These are phyloP conservation scores for Erythrophleum ivorense DNA, from an alignment of 331 rosid genomes.

Conservation along the genomic window DNA sequence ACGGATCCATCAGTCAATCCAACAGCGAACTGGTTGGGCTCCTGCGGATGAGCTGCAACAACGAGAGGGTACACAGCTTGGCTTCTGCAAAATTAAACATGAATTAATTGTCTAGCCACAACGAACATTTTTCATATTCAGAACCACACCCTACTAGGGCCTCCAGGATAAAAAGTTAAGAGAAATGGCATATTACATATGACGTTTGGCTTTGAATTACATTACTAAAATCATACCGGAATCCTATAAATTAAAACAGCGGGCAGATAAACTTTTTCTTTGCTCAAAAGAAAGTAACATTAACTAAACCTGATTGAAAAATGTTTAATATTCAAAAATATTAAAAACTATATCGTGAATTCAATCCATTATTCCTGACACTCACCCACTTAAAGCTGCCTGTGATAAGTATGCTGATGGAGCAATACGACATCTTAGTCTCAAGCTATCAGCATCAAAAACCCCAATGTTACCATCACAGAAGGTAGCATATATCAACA, in stretches of 20 bases:
- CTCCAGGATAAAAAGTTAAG: background rate
- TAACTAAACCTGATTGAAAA: background rate
- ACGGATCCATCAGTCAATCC: conserved; percentile 87
- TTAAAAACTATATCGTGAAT: background rate
- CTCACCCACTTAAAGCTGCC: conserved; percentile 69
- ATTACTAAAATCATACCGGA: background rate
- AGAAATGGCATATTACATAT: background rate
- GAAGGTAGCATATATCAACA: conserved; percentile 67
- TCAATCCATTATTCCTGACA: conserved; percentile 28
- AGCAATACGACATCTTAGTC: conserved; percentile 82
- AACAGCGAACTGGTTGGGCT: conserved; percentile 77
- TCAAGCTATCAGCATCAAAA: conserved; percentile 81
- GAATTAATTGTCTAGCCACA: conserved; percentile 20
- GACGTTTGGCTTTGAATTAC: background rate
- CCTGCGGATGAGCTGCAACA: conserved; percentile 79
- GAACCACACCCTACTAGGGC: background rate
- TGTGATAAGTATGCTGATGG: conserved; percentile 67
- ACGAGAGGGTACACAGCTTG: conserved; percentile 71
- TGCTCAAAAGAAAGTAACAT: background rate
- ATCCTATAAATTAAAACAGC: conserved; percentile 32
- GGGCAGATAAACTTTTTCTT: background rate
- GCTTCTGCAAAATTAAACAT: conserved; percentile 56
- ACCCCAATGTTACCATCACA: conserved; percentile 84
- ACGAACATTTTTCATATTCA: background rate
- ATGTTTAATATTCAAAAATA: conserved; percentile 13